These are phyloP conservation scores for Gentiana dahurica DNA, from an alignment of 257 asterid species.

Conservation along the genomic window DNA sequence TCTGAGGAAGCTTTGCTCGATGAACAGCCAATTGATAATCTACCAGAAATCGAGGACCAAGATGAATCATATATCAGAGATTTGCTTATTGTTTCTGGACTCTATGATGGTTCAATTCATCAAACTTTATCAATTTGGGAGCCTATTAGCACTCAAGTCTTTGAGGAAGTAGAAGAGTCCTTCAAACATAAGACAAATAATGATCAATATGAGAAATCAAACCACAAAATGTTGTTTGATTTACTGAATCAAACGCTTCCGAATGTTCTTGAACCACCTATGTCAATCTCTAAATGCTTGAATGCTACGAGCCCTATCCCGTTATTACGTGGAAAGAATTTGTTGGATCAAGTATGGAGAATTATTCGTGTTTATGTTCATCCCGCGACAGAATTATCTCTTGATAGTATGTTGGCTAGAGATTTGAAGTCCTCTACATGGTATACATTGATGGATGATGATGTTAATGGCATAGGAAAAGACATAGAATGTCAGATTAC, in stretches of 20 bases:
- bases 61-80: constrained; percentile 73
- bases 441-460: constrained; percentile 52
- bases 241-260: constrained; percentile 78
- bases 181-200: constrained; percentile 31
- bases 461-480: constrained; percentile 41
- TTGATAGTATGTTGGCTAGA: constrained; percentile 54
- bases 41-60: constrained; percentile 47
- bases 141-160: constrained; percentile 58
- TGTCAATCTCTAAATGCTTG: constrained; percentile 34
- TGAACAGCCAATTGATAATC: constrained; percentile 45
- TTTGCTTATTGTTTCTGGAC: constrained; percentile 74
- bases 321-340: constrained; percentile 57
- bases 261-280: constrained; percentile 40
- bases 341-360: constrained; percentile 56
- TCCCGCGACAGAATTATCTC: constrained; percentile 43
- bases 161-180: constrained; percentile 65
- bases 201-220: constrained; percentile 32
- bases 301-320: constrained; percentile 28
- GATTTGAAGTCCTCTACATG: constrained; percentile 55
- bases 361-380: constrained; percentile 25
- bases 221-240: constrained; percentile 57
- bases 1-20: constrained; percentile 33
- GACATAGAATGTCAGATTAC: constrained; percentile 57
- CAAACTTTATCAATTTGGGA: constrained; percentile 68
- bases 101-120: constrained; percentile 52